Evolutionary conservation across 2,329 filamentous ascomycete species (phyloP).

Genomic region (Pseudohalonectria lignicola): DNA sequence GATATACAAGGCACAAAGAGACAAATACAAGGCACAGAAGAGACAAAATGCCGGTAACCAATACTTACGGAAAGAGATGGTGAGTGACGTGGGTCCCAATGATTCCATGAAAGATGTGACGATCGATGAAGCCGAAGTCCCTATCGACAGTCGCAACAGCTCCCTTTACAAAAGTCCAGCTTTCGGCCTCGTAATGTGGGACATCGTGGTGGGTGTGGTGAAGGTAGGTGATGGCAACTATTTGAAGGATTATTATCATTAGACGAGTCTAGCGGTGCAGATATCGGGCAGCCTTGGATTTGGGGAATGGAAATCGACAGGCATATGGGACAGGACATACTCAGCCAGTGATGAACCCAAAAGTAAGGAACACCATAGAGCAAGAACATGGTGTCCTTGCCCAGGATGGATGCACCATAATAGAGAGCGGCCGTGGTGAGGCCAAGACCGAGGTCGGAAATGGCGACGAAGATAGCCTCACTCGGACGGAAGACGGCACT

Average conservation of each 20-base stretch:
- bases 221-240: conserved; percentile 64
- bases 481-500: conserved; percentile 48
- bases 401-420: conserved; percentile 38
- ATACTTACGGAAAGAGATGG: conserved; percentile 44
- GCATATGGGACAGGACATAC: too few relatives aligned
- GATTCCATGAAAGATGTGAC: conserved; percentile 56
- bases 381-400: conserved; percentile 42
- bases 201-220: conserved; percentile 57
- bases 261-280: background rate
- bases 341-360: conserved; percentile 98
- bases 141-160: conserved; percentile 53
- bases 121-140: conserved; percentile 52
- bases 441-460: conserved; percentile 49
- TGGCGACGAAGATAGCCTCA: conserved; percentile 42
- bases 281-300: too few relatives aligned
- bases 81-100: conserved; percentile 55
- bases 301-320: too few relatives aligned
- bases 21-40: too few relatives aligned
- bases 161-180: conserved; percentile 52
- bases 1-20: background rate
- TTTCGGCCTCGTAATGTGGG: conserved; percentile 45
- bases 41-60: too few relatives aligned
- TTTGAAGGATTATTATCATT: conserved; percentile 7
- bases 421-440: conserved; percentile 40
- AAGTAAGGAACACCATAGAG: conserved; percentile 58